Evolutionary conservation across 208 protist genomes (phyloP).

Genomic region (Acanthamoeba culbertsoni): DNA sequence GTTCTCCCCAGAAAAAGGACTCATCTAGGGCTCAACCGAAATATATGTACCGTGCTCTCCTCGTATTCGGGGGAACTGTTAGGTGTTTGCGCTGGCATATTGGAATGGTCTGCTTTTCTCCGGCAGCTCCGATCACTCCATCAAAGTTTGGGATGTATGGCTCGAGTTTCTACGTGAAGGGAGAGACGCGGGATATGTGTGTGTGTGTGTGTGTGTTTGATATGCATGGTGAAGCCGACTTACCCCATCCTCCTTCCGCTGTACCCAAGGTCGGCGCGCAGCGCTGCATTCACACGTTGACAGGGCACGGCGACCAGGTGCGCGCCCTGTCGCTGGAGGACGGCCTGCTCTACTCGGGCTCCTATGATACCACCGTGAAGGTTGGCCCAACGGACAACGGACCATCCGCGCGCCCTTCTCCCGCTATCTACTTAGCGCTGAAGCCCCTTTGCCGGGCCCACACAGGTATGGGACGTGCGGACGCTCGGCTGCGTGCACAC

Average conservation of each 20-base stretch:
- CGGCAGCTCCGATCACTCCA: constrained; percentile 35
- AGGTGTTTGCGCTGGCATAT: constrained; percentile 52
- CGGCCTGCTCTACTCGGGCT: neutral
- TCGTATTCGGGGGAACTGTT: neutral
- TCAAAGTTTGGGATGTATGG: constrained; percentile 24
- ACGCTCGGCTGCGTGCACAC: neutral
- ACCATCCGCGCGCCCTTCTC: neutral
- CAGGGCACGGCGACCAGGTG: constrained; percentile 37
- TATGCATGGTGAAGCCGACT: no score
- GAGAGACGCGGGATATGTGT: no score
- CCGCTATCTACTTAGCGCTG: neutral
- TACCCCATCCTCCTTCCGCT: no score
- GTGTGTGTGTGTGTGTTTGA: no score
- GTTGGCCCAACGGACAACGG: no score
- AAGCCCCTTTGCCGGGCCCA: neutral
- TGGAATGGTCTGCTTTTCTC: constrained; percentile 16
- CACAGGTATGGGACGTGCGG: constrained; percentile 31
- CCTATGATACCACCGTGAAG: constrained; percentile 41
- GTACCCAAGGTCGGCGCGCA: neutral
- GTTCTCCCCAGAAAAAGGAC: neutral
- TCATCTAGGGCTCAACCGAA: no score
- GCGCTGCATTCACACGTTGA: constrained; percentile 24
- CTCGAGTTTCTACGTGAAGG: neutral
- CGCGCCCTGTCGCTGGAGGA: neutral
- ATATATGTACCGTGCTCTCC: neutral